Conservation (phyloP, 768 basidiomycete species). For the Paxillus rubicundulus region DNA sequence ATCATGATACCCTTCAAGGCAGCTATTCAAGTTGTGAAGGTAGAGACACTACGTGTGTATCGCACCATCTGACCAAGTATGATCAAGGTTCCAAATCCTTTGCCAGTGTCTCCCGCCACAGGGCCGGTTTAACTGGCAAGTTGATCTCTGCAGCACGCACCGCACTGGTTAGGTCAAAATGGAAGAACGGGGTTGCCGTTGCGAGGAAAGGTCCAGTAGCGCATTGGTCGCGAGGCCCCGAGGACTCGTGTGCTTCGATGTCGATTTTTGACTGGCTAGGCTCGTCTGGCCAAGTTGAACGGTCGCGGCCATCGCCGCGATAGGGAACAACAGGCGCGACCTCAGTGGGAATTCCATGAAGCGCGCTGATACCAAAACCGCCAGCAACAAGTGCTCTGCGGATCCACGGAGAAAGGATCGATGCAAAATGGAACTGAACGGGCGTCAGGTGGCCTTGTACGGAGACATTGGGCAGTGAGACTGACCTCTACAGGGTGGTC, state of each 20-base stretch:
- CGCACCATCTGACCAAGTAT: background rate
- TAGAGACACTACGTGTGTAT: too few species aligned
- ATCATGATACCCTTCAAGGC: background rate
- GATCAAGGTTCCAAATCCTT: conserved; percentile 1
- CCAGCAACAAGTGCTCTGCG: conserved; percentile 85
- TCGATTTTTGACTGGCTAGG: conserved; percentile 19
- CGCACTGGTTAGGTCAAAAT: conserved; percentile 77
- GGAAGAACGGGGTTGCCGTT: conserved; percentile 80
- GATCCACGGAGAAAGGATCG: conserved; percentile 91
- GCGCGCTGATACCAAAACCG: conserved; percentile 76
- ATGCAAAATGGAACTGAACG: conserved; percentile 88
- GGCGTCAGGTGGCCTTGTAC: conserved; percentile 1
- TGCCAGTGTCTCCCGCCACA: background rate
- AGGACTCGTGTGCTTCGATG: conserved; percentile 32
- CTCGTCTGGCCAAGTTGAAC: conserved; percentile 7
- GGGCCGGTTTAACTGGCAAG: background rate
- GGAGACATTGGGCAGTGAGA: background rate
- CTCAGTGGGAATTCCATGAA: conserved; percentile 48
- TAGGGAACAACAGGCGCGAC: conserved; percentile 76
- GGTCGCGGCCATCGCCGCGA: conserved; percentile 39
- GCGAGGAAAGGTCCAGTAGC: conserved; percentile 39
- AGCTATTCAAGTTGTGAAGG: background rate
- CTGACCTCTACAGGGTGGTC: conserved; percentile 69
- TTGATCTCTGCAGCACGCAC: conserved; percentile 64
- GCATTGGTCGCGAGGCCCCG: conserved; percentile 1